Conservation (phyloP, 176 grass and related monocot genomes). For the Miscanthus lutarioriparius region DNA sequence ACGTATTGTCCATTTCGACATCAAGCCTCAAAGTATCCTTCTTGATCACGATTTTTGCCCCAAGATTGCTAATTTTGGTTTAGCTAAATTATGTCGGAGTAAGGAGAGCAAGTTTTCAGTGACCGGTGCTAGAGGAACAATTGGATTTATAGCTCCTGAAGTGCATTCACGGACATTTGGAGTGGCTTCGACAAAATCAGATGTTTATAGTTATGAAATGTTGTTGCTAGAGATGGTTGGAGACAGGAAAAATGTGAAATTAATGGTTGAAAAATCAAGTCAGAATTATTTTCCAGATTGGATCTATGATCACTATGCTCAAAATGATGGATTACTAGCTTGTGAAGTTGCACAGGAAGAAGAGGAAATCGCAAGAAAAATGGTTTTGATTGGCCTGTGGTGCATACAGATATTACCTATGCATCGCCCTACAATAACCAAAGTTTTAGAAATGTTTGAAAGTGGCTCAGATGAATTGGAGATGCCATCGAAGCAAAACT, state of each 20-base stretch:
- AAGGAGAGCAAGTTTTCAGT: conserved; percentile 55
- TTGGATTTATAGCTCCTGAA: conserved; percentile 73
- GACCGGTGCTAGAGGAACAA: conserved; percentile 57
- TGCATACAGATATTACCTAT: conserved; percentile 34
- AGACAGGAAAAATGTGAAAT: conserved; percentile 43
- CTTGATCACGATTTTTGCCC: conserved; percentile 59
- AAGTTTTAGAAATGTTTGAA: conserved; percentile 38
- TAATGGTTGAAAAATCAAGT: conserved; percentile 4
- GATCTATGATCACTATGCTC: conserved; percentile 52
- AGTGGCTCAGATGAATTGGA: conserved; percentile 27
- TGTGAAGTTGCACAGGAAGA: conserved; percentile 24
- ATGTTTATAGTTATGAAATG: conserved; percentile 74
- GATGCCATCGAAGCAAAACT: conserved; percentile 43
- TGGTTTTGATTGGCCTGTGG: conserved; percentile 27
- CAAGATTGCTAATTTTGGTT: conserved; percentile 68
- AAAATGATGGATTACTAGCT: conserved; percentile 25
- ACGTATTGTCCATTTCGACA: conserved; percentile 64
- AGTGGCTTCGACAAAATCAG: conserved; percentile 56
- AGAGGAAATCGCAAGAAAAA: conserved; percentile 35
- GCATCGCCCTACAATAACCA: conserved; percentile 32
- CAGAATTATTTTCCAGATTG: conserved; percentile 55
- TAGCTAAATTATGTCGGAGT: conserved; percentile 46
- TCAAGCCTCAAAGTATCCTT: conserved; percentile 66
- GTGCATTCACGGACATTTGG: conserved; percentile 39
- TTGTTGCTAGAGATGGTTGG: conserved; percentile 60